Percentiles rank a stretch among this genome's conserved stretches.
These are phyloP conservation scores for Wickerhamiella alocasiicola DNA, from an alignment of 805 yeast species.

Conservation along the genomic window DNA sequence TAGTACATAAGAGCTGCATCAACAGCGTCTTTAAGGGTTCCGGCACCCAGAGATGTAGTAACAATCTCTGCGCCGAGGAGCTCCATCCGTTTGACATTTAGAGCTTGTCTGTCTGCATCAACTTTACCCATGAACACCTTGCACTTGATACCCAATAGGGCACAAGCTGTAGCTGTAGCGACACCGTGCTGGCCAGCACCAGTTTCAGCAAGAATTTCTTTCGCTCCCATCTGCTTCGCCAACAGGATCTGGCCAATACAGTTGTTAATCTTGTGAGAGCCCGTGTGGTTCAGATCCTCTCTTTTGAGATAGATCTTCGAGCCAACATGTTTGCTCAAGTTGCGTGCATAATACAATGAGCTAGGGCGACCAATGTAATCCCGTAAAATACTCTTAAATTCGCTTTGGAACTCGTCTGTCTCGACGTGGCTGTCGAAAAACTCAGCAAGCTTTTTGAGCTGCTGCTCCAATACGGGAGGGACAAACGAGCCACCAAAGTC, in stretches of 20 bases:
- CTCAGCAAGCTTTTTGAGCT: constrained; percentile 3
- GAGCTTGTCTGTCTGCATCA: constrained; percentile 95
- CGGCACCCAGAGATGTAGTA: constrained; percentile 86
- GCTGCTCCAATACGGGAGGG: constrained; percentile 7
- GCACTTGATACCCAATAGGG: constrained; percentile 72
- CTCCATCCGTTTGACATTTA: constrained; percentile 94
- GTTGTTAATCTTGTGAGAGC: constrained; percentile 38
- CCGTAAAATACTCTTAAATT: constrained; percentile 59
- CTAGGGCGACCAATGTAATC: constrained; percentile 96
- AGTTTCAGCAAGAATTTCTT: constrained; percentile 35
- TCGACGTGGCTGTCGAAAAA: constrained; percentile 43
- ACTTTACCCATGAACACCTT: constrained; percentile 98
- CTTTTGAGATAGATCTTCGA: constrained; percentile 95
- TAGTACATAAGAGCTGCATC: constrained; percentile 91
- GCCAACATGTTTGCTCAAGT: constrained; percentile 80
- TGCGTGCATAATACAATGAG: constrained; percentile 76
- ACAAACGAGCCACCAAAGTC: constrained; percentile 5
- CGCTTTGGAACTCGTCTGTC: constrained; percentile 87
- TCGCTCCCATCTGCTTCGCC: constrained; percentile 36
- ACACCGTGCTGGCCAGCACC: constrained; percentile 44
- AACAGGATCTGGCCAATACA: constrained; percentile 35
- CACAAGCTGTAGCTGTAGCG: constrained; percentile 38
- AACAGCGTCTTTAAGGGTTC: constrained; percentile 93
- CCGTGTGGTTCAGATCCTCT: constrained; percentile 58
- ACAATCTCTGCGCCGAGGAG: constrained; percentile 91